Base-by-base conservation (phyloP, 2,329 filamentous ascomycete species). In the Dothiorella sarmentorum region DNA sequence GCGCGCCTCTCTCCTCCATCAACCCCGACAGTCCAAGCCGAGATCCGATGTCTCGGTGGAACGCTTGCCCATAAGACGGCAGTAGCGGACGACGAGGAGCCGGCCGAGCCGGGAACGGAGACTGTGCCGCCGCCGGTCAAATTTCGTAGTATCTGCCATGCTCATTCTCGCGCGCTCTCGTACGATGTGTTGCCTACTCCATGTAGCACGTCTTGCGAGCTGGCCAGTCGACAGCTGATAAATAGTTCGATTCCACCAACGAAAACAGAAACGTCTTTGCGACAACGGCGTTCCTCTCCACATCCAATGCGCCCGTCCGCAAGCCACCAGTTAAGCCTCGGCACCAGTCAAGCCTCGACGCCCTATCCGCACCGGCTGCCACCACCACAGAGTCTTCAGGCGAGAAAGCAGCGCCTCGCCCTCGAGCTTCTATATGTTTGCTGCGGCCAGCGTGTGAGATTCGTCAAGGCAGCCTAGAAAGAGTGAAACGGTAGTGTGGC, bases 51-150 rank as follows among this genome's bases (percentile, higher is more conserved):
- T 20, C 49, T 40, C 49, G 49, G 47, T 2, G 33, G 22, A 18
- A 27, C 9, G n/a, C 24, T 40, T 53, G 17, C n/a, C n/a, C n/a
- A n/a, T 22, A 29, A 7, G 26, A 18, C 43, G 43, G 43, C n/a
- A n/a, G n/a, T n/a, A 45, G 43, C 43, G n/a, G n/a, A n/a, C n/a
- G n/a, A n/a, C 43, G n/a, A 17, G 24, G 43, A 20, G 49, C 49
- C 49, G 49, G 49, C 49, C 49, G 24, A 40, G 49, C 24, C 31
- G 33, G 49, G 49, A 24, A 24, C 49, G 49, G 49, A 52, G 49
- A 33, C 35, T 53, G 49, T 40, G 49, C 49, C 49, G 35, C 49
- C 49, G 49, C 22, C 49, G 49, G 47, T 11, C 47, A 22, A 37
- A 37, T 18, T 52, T 24, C 13, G 13, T n/a, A n/a, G n/a, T n/a